phyloP scores from a whole-genome alignment of 768 basidiomycete genomes.

The Daedaleopsis sinensis region DNA sequence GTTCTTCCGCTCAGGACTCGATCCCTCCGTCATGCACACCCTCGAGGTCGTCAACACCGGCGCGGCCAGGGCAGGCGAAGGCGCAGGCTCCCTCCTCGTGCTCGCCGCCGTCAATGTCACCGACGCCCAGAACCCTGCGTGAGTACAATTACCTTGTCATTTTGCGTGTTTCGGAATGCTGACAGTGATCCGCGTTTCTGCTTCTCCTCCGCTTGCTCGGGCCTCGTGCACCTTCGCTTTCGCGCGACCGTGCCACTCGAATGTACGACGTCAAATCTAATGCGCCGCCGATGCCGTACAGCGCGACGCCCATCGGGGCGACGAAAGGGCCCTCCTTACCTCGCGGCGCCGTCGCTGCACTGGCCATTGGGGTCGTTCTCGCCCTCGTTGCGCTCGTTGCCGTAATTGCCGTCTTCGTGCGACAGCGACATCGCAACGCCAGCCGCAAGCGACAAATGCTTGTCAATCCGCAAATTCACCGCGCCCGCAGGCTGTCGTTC shows the following conservation, averaged over 20 bases:
- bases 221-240: neutral
- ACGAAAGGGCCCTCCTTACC: constrained; percentile 30
- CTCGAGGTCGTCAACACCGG: constrained; percentile 61
- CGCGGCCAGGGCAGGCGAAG: constrained; percentile 33
- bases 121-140: constrained; percentile 40
- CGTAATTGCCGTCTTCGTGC: constrained; percentile 32
- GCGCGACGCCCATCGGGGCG: constrained; percentile 15
- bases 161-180: neutral
- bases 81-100: constrained; percentile 36
- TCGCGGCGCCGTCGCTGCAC: constrained; percentile 67
- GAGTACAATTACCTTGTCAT: constrained; percentile 23
- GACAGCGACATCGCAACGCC: constrained; percentile 39
- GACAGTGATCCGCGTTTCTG: constrained; percentile 11
- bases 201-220: neutral
- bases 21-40: constrained; percentile 50
- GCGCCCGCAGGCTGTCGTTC: constrained; percentile 24
- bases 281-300: constrained; percentile 20
- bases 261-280: neutral
- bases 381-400: constrained; percentile 49
- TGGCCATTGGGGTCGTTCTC: constrained; percentile 59
- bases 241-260: constrained; percentile 1
- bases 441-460: constrained; percentile 32
- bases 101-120: constrained; percentile 53
- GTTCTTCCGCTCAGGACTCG: constrained; percentile 64
- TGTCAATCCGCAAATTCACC: constrained; percentile 29